Conservation (phyloP, 768 basidiomycete genomes). For the Boletus reticuloceps region DNA sequence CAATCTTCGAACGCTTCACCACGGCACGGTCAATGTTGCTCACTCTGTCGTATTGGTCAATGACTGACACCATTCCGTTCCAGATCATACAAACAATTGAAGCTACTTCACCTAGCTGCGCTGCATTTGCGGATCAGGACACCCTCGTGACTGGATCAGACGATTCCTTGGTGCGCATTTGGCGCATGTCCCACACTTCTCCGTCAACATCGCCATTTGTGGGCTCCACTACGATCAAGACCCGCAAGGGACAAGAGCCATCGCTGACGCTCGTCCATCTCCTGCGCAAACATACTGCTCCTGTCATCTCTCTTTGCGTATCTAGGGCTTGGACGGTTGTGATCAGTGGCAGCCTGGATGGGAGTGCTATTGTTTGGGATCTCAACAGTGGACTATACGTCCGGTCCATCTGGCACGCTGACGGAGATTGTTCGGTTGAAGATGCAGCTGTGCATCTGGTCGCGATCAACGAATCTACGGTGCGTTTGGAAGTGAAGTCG, state of each 20-base stretch:
- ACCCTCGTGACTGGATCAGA: slow-evolving; percentile 78
- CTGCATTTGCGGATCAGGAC: slow-evolving; percentile 70
- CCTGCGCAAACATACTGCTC: slow-evolving; percentile 75
- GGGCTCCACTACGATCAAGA: slow-evolving; percentile 14
- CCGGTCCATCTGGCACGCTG: slow-evolving; percentile 72
- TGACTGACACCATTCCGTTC: slow-evolving; percentile 6
- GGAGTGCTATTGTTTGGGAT: slow-evolving; percentile 88
- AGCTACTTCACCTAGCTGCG: slow-evolving; percentile 67
- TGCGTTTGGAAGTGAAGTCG: slow-evolving; percentile 36
- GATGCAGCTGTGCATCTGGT: slow-evolving; percentile 57
- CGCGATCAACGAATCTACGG: slow-evolving; percentile 84
- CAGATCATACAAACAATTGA: slow-evolving; percentile 79
- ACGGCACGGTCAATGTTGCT: slow-evolving; percentile 49
- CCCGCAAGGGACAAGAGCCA: slow-evolving; percentile 23
- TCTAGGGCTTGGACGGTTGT: slow-evolving; percentile 81
- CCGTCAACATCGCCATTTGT: slow-evolving; percentile 17
- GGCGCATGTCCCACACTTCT: slow-evolving; percentile 53
- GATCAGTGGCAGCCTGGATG: slow-evolving; percentile 83
- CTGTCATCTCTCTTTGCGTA: slow-evolving; percentile 65
- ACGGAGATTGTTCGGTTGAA: slow-evolving; percentile 21
- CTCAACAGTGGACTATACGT: slow-evolving; percentile 81
- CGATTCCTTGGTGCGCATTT: slow-evolving; percentile 80
- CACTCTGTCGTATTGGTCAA: neutral
- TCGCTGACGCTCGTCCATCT: slow-evolving; percentile 58
- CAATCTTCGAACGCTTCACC: slow-evolving; percentile 60